Evolutionary conservation across 805 yeast genomes (phyloP).

Genomic region (Lachancea sp.): DNA sequence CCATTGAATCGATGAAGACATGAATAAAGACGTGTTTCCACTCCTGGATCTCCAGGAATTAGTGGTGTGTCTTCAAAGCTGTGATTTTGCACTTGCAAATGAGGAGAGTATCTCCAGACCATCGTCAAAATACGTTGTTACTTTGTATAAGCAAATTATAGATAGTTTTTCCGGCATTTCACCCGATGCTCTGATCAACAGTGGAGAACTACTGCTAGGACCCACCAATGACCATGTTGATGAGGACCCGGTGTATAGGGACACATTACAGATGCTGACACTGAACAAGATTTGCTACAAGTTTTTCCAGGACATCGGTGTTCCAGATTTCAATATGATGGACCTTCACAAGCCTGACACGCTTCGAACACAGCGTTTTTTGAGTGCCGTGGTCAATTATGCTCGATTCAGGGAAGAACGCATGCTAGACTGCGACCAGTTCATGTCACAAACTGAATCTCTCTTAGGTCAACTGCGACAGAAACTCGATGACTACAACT

Average conservation of each 20-base stretch:
- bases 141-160: constrained; percentile 53
- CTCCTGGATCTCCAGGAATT: constrained; percentile 54
- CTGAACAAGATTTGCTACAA: constrained; percentile 53
- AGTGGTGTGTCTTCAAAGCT: constrained; percentile 51
- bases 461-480: constrained; percentile 41
- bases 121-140: constrained; percentile 46
- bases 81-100: constrained; percentile 49
- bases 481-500: constrained; percentile 38
- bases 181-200: constrained; percentile 25
- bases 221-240: constrained; percentile 18
- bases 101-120: constrained; percentile 58
- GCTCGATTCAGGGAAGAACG: constrained; percentile 79
- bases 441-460: constrained; percentile 49
- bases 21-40: constrained; percentile 50
- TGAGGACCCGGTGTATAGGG: constrained; percentile 19
- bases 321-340: constrained; percentile 65
- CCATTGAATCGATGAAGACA: constrained; percentile 3
- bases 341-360: constrained; percentile 80
- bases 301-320: constrained; percentile 67
- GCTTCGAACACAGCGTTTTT: constrained; percentile 50
- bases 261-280: constrained; percentile 46
- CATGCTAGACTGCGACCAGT: constrained; percentile 58
- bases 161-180: constrained; percentile 54
- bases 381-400: constrained; percentile 80
- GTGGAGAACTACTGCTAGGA: constrained; percentile 14